Percentiles rank a stretch among this genome's conserved stretches.
Evolutionary conservation across 805 yeast genomes (phyloP).

Genomic region (Candida pseudoglaebosa): DNA sequence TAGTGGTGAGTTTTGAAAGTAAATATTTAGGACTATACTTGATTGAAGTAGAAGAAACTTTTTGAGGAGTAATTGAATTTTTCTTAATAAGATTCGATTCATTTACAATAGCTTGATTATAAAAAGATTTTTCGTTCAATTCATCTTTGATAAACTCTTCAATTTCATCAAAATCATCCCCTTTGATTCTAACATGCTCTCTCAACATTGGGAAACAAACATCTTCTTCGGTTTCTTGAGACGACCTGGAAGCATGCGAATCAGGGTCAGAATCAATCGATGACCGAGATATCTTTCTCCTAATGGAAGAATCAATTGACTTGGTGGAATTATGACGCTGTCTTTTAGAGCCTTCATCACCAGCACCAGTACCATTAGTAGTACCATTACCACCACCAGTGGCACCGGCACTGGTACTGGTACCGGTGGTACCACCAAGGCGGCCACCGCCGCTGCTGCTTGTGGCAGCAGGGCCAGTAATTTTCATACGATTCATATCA

Average conservation of each 20-base stretch:
- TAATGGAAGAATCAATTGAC: conserved; percentile 2
- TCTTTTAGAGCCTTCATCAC: too few species aligned
- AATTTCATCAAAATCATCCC: conserved; percentile 87
- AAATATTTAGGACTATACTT: conserved; percentile 55
- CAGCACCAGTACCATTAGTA: too few species aligned
- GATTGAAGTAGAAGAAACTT: conserved; percentile 42
- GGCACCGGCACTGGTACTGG: too few species aligned
- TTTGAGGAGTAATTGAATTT: conserved; percentile 16
- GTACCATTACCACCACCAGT: too few species aligned
- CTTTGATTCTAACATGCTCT: conserved; percentile 55
- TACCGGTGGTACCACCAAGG: too few species aligned
- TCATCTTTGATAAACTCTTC: conserved; percentile 73
- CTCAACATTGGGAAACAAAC: conserved; percentile 93
- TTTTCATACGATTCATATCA: too few species aligned
- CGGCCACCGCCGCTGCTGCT: too few species aligned
- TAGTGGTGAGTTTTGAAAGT: conserved; percentile 7
- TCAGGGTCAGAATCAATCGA: conserved; percentile 60
- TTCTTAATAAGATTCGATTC: conserved; percentile 13
- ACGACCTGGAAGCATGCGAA: conserved; percentile 70
- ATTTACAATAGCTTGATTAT: conserved; percentile 22
- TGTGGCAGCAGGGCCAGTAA: too few species aligned
- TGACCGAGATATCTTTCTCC: conserved; percentile 32
- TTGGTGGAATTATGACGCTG: neutral
- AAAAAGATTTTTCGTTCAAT: conserved; percentile 39
- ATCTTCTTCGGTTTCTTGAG: conserved; percentile 94